phyloP scores from a whole-genome alignment of 495 filamentous ascomycete species.

The Elasticomyces elasticus region DNA sequence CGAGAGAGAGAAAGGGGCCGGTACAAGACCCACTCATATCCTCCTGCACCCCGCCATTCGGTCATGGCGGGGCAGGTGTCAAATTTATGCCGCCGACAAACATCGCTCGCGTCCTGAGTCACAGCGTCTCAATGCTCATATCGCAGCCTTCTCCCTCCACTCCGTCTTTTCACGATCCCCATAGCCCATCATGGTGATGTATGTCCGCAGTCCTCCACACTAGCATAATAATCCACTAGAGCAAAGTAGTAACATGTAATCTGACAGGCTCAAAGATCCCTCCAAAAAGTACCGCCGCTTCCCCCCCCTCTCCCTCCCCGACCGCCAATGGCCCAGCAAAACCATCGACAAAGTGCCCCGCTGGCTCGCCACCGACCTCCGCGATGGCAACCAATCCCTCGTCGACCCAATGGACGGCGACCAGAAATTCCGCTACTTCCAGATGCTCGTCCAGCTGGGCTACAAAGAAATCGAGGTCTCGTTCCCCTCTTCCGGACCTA shows the following conservation, averaged over 20 bases:
- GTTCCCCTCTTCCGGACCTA: slow-evolving; percentile 88
- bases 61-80: too few species aligned
- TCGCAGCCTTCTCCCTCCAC: too few species aligned
- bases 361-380: slow-evolving; percentile 36
- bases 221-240: not conserved
- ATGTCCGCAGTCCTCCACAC: not conserved
- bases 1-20: too few species aligned
- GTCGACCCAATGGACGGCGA: slow-evolving; percentile 57
- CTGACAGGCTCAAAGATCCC: slow-evolving; percentile 82
- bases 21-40: too few species aligned
- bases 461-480: slow-evolving; percentile 99
- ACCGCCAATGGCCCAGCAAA: slow-evolving; percentile 84
- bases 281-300: slow-evolving; percentile 81
- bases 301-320: slow-evolving; percentile 65
- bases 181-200: not conserved
- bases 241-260: slow-evolving; percentile 28
- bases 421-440: slow-evolving; percentile 91
- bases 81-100: too few species aligned
- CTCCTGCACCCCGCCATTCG: too few species aligned
- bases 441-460: slow-evolving; percentile 84
- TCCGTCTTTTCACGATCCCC: too few species aligned
- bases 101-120: too few species aligned
- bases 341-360: slow-evolving; percentile 36
- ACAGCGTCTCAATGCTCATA: too few species aligned
- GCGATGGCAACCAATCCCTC: slow-evolving; percentile 36